These are phyloP conservation scores for Rhodosporidiobolus sp. DNA, from an alignment of 768 basidiomycete genomes.

Conservation along the genomic window DNA sequence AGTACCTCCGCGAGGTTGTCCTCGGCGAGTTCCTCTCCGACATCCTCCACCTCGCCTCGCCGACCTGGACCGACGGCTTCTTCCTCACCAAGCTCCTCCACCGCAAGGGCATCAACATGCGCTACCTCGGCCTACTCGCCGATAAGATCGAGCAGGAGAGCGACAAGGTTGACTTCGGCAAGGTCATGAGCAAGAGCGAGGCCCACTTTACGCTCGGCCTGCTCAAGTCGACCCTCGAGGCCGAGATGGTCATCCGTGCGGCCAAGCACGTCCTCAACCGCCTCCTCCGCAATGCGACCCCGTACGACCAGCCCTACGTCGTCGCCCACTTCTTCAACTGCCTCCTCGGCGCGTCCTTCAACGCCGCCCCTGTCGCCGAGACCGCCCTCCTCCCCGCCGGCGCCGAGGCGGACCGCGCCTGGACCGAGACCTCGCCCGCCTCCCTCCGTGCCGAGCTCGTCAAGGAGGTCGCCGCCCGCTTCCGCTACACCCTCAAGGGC, in stretches of 20 bases:
- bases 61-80: slow-evolving; percentile 50
- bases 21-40: slow-evolving; percentile 49
- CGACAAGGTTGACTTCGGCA: slow-evolving; percentile 26
- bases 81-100: slow-evolving; percentile 50
- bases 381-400: slow-evolving; percentile 44
- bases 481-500: slow-evolving; percentile 48
- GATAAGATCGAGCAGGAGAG: slow-evolving; percentile 46
- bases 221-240: slow-evolving; percentile 47
- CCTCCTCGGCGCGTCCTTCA: slow-evolving; percentile 49
- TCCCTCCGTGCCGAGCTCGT: slow-evolving; percentile 47
- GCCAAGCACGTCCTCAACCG: slow-evolving; percentile 51
- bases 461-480: slow-evolving; percentile 48
- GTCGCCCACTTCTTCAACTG: slow-evolving; percentile 55
- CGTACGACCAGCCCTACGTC: slow-evolving; percentile 42
- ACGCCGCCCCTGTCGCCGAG: slow-evolving; percentile 47
- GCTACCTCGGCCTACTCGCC: slow-evolving; percentile 52
- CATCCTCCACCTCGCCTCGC: slow-evolving; percentile 44
- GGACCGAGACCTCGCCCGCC: slow-evolving; percentile 50
- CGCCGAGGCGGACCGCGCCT: slow-evolving; percentile 44
- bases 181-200: slow-evolving; percentile 22
- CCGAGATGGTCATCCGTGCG: slow-evolving; percentile 53
- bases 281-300: slow-evolving; percentile 45
- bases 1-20: slow-evolving; percentile 49
- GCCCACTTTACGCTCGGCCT: slow-evolving; percentile 12
- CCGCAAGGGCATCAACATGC: slow-evolving; percentile 53